A percentile compares a stretch with the other conserved stretches of the same genome.
Conservation (phyloP, 2,329 filamentous ascomycete genomes). For the Colletotrichum phormii region DNA sequence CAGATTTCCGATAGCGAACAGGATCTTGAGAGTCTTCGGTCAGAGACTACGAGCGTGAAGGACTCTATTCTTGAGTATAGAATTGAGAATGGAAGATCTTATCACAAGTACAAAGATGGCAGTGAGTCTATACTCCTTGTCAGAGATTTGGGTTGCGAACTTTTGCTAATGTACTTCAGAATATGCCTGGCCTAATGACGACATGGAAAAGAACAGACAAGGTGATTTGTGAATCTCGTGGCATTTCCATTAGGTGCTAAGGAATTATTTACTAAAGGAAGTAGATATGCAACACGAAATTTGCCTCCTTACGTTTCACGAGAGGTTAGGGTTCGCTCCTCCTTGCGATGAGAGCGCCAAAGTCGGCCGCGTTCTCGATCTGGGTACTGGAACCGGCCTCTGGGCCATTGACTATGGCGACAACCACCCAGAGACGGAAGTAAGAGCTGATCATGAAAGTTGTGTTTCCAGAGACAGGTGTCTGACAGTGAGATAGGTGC, state of each 20-base stretch:
- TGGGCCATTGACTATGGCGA: slow-evolving; percentile 55
- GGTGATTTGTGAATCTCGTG: too few relatives aligned
- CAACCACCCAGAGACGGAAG: slow-evolving; percentile 45
- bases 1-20: background rate
- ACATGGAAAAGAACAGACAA: slow-evolving; percentile 2
- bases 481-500: slow-evolving; percentile 38
- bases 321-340: slow-evolving; percentile 13
- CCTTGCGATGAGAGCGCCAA: slow-evolving; percentile 11
- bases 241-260: too few relatives aligned
- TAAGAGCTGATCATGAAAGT: too few relatives aligned
- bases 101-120: slow-evolving; percentile 24
- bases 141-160: too few relatives aligned
- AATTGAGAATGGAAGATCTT: slow-evolving; percentile 12
- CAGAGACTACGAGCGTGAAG: slow-evolving; percentile 42
- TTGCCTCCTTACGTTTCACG: slow-evolving; percentile 56
- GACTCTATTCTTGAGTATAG: slow-evolving; percentile 43
- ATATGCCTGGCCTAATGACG: slow-evolving; percentile 29
- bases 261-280: too few relatives aligned
- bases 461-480: too few relatives aligned
- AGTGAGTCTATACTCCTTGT: background rate
- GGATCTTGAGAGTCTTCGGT: background rate
- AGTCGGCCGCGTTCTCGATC: slow-evolving; percentile 39
- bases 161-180: background rate
- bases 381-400: slow-evolving; percentile 44
- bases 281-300: slow-evolving; percentile 59